Evolutionary conservation across 2,329 filamentous ascomycete species (phyloP).

Genomic region (Trichoderma oligosporum): DNA sequence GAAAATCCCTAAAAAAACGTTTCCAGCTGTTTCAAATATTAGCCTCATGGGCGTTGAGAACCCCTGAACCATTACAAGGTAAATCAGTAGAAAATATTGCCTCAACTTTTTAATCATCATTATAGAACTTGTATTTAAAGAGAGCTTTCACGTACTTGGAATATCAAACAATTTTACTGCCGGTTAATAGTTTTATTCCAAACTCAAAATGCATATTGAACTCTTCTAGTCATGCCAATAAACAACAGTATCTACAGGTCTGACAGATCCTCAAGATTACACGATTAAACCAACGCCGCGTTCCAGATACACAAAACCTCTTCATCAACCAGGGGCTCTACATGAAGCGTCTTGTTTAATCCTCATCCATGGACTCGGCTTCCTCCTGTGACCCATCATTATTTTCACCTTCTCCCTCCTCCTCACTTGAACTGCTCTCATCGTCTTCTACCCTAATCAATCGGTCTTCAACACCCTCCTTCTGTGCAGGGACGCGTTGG

Average conservation of each 20-base stretch:
- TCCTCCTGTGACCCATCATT: constrained; percentile 18
- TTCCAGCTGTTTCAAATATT: neutral
- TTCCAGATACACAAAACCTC: constrained; percentile 12
- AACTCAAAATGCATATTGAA: neutral
- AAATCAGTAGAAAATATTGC: neutral
- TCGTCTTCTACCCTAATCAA: constrained; percentile 69
- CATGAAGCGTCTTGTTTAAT: constrained; percentile 18
- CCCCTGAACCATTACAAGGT: neutral
- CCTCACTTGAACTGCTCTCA: constrained; percentile 64
- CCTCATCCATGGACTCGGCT: constrained; percentile 29
- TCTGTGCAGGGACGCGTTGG: constrained; percentile 53
- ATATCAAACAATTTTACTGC: neutral
- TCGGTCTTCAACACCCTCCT: constrained; percentile 65
- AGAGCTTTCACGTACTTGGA: neutral
- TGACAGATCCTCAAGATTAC: neutral
- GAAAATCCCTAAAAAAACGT: too few species aligned
- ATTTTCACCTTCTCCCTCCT: constrained; percentile 48
- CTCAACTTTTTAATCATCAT: neutral
- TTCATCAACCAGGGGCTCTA: neutral
- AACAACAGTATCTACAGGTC: neutral
- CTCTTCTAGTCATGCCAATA: neutral
- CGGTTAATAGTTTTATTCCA: neutral
- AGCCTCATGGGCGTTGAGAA: neutral
- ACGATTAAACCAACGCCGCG: constrained; percentile 9
- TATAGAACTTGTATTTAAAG: too few species aligned